phyloP scores from a whole-genome alignment of 176 grass and related monocot species.

The Phoenix dactylifera region DNA sequence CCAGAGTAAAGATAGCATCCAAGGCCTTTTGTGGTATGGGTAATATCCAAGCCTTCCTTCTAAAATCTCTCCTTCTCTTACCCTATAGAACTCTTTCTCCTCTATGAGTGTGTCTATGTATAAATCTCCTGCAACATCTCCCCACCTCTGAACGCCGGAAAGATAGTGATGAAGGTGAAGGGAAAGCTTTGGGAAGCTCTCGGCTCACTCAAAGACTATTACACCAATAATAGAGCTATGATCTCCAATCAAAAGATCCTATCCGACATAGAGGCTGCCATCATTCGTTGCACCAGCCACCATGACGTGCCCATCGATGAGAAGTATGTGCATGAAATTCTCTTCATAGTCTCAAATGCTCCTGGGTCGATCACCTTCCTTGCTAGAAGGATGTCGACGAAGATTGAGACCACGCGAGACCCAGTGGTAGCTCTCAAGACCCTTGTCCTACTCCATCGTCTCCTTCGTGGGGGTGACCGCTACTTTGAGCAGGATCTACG shows the following conservation, averaged over 20 bases:
- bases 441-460: slow-evolving; percentile 72
- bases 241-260: slow-evolving; percentile 42
- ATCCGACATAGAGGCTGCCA: slow-evolving; percentile 52
- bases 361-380: slow-evolving; percentile 86
- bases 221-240: not conserved
- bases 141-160: too few species aligned
- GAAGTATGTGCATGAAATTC: slow-evolving; percentile 67
- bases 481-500: slow-evolving; percentile 84
- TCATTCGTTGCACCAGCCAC: slow-evolving; percentile 49
- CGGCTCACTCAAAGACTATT: slow-evolving; percentile 63
- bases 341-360: slow-evolving; percentile 85
- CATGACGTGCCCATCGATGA: slow-evolving; percentile 26
- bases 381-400: slow-evolving; percentile 56
- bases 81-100: not conserved
- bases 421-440: slow-evolving; percentile 45
- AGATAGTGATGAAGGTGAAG: slow-evolving; percentile 66
- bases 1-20: too few species aligned
- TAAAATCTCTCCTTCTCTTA: slow-evolving; percentile 5
- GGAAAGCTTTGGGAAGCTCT: slow-evolving; percentile 67
- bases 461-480: slow-evolving; percentile 79
- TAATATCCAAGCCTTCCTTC: too few species aligned
- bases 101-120: too few species aligned
- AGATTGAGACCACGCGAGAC: slow-evolving; percentile 39
- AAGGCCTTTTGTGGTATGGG: too few species aligned
- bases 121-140: too few species aligned